Conservation (phyloP, 345 rosid genomes). For the Angophora floribunda region DNA sequence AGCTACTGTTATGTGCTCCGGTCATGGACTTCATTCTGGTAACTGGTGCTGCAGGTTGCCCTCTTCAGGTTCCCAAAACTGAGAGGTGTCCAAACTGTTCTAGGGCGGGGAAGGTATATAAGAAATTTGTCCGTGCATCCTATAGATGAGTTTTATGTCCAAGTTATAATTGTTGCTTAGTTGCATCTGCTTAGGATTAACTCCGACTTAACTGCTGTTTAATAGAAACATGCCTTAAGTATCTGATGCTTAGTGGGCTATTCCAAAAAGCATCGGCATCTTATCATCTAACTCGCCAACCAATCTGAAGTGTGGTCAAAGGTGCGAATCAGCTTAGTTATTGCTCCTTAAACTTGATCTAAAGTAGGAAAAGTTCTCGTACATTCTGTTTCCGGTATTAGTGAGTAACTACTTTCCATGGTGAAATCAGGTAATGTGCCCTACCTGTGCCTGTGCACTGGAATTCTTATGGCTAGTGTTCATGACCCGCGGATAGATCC, state of each 20-base stretch:
- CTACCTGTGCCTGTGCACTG: constrained; percentile 87
- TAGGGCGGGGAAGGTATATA: constrained; percentile 79
- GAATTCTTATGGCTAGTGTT: constrained; percentile 74
- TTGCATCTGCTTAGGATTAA: not conserved
- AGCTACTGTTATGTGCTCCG: constrained; percentile 64
- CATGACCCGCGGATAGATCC: constrained; percentile 77
- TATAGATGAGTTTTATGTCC: not conserved
- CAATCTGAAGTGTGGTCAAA: not conserved
- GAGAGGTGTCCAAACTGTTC: constrained; percentile 76
- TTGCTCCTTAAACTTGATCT: not conserved
- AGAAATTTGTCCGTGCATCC: not conserved
- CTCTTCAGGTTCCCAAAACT: constrained; percentile 46
- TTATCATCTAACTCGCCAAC: not conserved
- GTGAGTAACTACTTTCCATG: not conserved
- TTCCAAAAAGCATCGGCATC: not conserved
- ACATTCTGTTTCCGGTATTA: not conserved
- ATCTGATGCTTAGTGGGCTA: not conserved
- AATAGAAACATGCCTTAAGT: not conserved
- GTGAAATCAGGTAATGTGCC: constrained; percentile 66
- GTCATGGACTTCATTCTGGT: constrained; percentile 41
- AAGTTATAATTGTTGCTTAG: not conserved
- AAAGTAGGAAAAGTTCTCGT: not conserved
- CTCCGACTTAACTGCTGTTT: not conserved
- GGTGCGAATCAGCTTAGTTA: not conserved
- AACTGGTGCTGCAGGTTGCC: constrained; percentile 32